Evolutionary conservation across 1,139 yeast species (phyloP).

Genomic region (Geotrichum histeridarum): DNA sequence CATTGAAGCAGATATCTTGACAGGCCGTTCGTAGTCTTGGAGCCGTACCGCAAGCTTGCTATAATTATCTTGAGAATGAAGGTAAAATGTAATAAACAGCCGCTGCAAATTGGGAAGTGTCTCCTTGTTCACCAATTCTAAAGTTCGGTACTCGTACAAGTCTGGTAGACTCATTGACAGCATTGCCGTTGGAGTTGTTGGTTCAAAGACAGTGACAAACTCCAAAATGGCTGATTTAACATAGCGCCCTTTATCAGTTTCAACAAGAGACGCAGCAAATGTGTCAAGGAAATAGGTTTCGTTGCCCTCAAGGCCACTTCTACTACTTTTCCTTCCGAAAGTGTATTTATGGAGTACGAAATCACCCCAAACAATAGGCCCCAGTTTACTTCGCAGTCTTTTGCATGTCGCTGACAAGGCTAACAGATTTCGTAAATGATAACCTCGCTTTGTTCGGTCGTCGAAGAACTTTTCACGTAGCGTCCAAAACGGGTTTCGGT

Average conservation of each 20-base stretch:
- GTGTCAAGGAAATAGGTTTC: not conserved
- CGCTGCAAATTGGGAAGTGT: not conserved
- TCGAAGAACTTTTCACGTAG: not conserved
- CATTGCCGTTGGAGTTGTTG: not conserved
- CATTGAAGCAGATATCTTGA: conserved; percentile 6
- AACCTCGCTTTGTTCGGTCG: not conserved
- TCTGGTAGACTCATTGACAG: not conserved
- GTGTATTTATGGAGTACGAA: not conserved
- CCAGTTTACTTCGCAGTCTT: not conserved
- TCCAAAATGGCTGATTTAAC: not conserved
- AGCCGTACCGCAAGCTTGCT: not conserved
- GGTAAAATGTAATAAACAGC: conserved; percentile 1
- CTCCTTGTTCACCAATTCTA: not conserved
- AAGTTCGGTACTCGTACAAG: no score
- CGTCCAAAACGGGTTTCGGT: not conserved
- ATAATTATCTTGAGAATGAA: not conserved
- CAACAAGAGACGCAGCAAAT: not conserved
- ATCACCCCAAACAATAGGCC: conserved; percentile 1
- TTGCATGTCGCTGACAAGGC: not conserved
- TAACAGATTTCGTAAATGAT: not conserved
- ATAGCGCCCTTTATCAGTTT: not conserved
- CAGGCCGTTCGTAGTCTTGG: not conserved
- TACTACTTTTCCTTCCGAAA: not conserved
- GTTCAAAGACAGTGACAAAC: conserved; percentile 6
- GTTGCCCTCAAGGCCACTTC: not conserved